Evolutionary conservation across 495 filamentous ascomycete species (phyloP), one percentile per base, ranked within the genome.

Genomic region (Lindgomyces ingoldianus): DNA sequence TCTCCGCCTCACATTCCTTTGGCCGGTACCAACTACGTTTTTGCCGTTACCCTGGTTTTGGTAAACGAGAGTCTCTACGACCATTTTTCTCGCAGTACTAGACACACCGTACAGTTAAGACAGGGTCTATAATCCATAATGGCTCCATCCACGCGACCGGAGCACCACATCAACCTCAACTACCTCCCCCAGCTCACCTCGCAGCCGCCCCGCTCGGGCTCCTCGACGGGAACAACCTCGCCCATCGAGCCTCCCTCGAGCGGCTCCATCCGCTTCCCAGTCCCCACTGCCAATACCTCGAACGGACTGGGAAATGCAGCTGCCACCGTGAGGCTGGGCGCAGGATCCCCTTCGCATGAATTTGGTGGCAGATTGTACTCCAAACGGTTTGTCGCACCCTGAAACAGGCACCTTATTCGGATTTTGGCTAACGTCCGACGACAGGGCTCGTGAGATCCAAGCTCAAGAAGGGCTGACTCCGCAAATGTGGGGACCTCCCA

Each of bases 281-380:
- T 95, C 70, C 87, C 88, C 41, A 78, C 86, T 58, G 81, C 85
- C 39, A 84, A 83, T 62, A 81, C 83, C 49, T 77, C 90, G 67
- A 86, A 80, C 64, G 79, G 83, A 57, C 78, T 86, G 69, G 80
- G 83, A 64, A 87, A 85, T 69, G 88, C 90, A 74, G 84, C 90
- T 61, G 87, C 87, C 68, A 85, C 79, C 74, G 81, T 87, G 71
- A 87, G 95, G 76, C 85, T 93, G 67, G 93, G 93, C 81, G 87
- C 91, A 82, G 94, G 93, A 76, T 98, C 94, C 82, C 94, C 94
- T 70, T 96, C 93, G 75, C 93, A 96, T 78, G 95, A 98, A 62
- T 82, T 85, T 72, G 86, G 88, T 75, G 75, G 85, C 78, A 75
- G 89, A 69, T 77, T 98, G 48, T 98, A 89, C 76, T 90, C 93